These are phyloP conservation scores for Fraxinus ornus DNA, from an alignment of 305 asterid genomes.

Conservation along the genomic window DNA sequence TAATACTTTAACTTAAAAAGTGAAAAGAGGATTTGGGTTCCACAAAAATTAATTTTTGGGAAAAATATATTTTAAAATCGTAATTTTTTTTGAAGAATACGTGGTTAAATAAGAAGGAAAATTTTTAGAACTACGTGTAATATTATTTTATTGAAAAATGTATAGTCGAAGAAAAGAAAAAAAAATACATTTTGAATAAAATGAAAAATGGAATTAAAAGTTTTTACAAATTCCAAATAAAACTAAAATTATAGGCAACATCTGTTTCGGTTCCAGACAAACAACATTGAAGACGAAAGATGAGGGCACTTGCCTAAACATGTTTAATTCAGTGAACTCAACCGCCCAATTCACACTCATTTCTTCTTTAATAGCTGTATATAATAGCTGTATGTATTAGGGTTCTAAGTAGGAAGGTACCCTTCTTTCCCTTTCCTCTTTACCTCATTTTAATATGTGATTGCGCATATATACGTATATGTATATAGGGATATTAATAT, in stretches of 20 bases:
- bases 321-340: background rate
- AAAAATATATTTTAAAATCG: too few relatives aligned
- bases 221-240: background rate
- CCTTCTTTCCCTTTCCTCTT: background rate
- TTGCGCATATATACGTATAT: background rate
- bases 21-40: too few relatives aligned
- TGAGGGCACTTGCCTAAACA: background rate
- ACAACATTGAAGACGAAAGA: background rate
- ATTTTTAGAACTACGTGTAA: too few relatives aligned
- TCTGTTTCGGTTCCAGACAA: background rate
- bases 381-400: background rate
- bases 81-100: too few relatives aligned
- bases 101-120: too few relatives aligned
- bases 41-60: too few relatives aligned
- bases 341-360: background rate
- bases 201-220: too few relatives aligned
- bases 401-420: background rate
- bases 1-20: too few relatives aligned
- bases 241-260: too few relatives aligned
- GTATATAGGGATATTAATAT: background rate
- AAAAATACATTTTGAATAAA: too few relatives aligned
- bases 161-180: too few relatives aligned
- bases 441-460: background rate
- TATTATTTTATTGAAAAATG: too few relatives aligned
- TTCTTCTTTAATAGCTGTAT: background rate